A percentile compares a stretch with the other conserved stretches of the same genome.
Conservation (phyloP, 306 rosid genomes). For the Glycine soja region DNA sequence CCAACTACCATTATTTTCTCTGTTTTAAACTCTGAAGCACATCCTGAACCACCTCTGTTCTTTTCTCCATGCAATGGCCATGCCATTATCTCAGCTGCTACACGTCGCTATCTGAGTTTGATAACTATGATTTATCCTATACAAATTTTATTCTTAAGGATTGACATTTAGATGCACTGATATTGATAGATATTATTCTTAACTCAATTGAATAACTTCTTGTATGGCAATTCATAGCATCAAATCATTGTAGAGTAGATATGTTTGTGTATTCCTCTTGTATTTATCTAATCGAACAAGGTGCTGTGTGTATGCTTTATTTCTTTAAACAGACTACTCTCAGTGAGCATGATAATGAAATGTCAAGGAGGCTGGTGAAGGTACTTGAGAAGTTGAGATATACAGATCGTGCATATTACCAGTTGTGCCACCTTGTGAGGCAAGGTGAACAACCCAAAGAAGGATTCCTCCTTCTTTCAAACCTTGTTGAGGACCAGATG, state of each 20-base stretch:
- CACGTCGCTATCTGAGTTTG: neutral
- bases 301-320: conserved; percentile 37
- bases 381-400: conserved; percentile 73
- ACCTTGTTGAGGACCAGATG: conserved; percentile 95
- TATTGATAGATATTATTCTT: conserved; percentile 27
- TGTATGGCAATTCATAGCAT: conserved; percentile 34
- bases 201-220: neutral
- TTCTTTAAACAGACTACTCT: conserved; percentile 68
- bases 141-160: neutral
- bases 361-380: conserved; percentile 82
- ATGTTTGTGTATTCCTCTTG: conserved; percentile 31
- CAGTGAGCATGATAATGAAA: conserved; percentile 66
- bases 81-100: neutral
- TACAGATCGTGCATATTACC: conserved; percentile 68
- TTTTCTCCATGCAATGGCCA: neutral
- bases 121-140: neutral
- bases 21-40: neutral
- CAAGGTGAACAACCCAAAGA: conserved; percentile 98
- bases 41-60: neutral
- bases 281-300: conserved; percentile 18
- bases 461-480: conserved; percentile 81
- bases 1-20: neutral
- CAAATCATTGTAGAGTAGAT: conserved; percentile 11
- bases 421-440: conserved; percentile 83
- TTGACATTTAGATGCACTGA: neutral